These are phyloP conservation scores for Colletotrichum tropicale DNA, from an alignment of 2,329 filamentous ascomycete genomes.

Conservation along the genomic window DNA sequence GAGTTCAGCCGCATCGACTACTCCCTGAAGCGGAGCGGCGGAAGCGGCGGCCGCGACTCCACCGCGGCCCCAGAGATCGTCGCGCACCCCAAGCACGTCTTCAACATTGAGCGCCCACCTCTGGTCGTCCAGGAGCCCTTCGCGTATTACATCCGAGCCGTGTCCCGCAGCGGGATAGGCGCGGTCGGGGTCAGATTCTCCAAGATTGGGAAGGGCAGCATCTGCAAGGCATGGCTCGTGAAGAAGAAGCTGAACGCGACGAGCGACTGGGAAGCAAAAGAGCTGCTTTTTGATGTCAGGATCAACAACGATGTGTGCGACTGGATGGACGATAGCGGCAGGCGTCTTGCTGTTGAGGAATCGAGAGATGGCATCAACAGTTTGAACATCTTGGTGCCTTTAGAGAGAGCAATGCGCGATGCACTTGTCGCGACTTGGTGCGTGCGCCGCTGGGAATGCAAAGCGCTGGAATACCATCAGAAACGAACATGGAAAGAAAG, in stretches of 20 bases:
- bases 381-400: constrained; percentile 33
- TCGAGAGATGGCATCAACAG: constrained; percentile 28
- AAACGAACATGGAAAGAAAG: constrained; percentile 11
- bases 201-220: constrained; percentile 1
- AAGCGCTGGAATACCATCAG: constrained; percentile 23
- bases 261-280: constrained; percentile 23
- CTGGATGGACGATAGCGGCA: constrained; percentile 32
- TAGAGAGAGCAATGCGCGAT: constrained; percentile 31
- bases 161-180: neutral
- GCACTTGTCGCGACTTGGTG: constrained; percentile 40
- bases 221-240: constrained; percentile 22
- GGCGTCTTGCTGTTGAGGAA: constrained; percentile 35
- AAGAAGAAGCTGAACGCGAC: neutral
- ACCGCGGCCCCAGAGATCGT: constrained; percentile 25
- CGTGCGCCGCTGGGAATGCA: constrained; percentile 36
- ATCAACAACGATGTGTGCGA: constrained; percentile 29
- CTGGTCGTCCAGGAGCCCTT: constrained; percentile 31
- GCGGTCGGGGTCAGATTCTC: neutral
- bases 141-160: constrained; percentile 27
- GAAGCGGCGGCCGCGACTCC: neutral
- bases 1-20: constrained; percentile 35
- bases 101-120: constrained; percentile 36
- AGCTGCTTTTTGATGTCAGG: constrained; percentile 32
- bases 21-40: constrained; percentile 22
- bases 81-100: constrained; percentile 35